Base-by-base conservation (phyloP, 805 yeast genomes). In the Metschnikowia cubensis region DNA sequence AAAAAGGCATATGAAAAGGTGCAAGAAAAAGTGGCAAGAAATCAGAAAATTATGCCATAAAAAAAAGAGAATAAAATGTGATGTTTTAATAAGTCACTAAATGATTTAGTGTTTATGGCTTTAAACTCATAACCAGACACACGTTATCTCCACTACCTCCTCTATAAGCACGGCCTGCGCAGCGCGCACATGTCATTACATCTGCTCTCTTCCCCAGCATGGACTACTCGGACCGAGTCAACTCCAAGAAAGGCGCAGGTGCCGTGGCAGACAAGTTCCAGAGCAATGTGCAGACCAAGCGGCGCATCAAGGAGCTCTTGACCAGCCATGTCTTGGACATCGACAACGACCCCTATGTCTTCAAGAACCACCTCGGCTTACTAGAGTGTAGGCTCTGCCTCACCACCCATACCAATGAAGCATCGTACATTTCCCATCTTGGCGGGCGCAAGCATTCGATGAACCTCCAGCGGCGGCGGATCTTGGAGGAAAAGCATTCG, bases 201-300 rank as follows among this genome's bases (percentile, higher is more conserved):
- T n/a, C 31, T 6, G 18, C 17, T 13, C 11, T 17, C 32, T 10
- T n/a, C 15, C 14, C 14, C n/a, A 7, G 25, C 35, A 90, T 90
- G 97, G 96, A 90, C 65, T 88, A 88, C 62, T 91, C 89, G 54
- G 87, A 87, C 58, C 70, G 96, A 60, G 95, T 87, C 2, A 96
- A 96, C 41, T 85, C 96, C 6, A 90, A 90, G 68, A 83, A 88
- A 64, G 97, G 97, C 8, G 81, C 85, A 29, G 97, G 97, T 57
- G 97, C 96, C 6, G 74, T 90, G 17, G 97, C 96, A 0, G 87
- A 87, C 4, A 70, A 74, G 40, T 79, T 82, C 18, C 90, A 86
- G 55, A 74, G 84, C 6, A 87, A 87, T 59, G 79, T 82, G 4
- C 85, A 85, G 41, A 74, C 91, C 42, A 73, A 84, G 50, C 82